Evolutionary conservation across 441 rosid genomes (phyloP).

Genomic region (Macaranga tanarius): DNA sequence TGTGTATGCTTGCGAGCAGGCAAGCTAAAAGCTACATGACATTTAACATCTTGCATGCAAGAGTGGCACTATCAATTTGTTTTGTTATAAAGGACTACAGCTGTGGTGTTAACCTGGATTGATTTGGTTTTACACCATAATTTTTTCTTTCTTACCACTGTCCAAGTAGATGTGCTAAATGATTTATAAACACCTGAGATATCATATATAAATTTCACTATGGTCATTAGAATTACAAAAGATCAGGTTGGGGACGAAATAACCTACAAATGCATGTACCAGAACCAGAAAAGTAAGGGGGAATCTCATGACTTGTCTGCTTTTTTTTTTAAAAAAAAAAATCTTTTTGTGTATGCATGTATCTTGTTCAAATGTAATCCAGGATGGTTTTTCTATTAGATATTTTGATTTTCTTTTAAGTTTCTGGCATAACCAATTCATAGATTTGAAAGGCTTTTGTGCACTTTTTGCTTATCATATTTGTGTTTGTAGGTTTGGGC

Average conservation of each 20-base stretch:
- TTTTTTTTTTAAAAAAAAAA: background rate
- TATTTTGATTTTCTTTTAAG: background rate
- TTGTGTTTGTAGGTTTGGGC: constrained; percentile 76
- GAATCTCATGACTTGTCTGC: background rate
- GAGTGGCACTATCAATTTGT: background rate
- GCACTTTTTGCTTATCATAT: constrained; percentile 19
- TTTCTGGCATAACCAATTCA: background rate
- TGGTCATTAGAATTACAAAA: background rate
- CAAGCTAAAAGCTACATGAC: constrained; percentile 2
- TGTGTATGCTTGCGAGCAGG: background rate
- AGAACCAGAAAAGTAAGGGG: background rate
- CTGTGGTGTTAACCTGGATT: background rate
- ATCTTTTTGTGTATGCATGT: background rate
- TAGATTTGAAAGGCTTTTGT: constrained; percentile 2
- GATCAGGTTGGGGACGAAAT: background rate
- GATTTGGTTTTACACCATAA: background rate
- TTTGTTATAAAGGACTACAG: background rate
- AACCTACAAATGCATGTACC: background rate
- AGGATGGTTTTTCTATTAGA: background rate
- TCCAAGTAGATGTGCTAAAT: background rate
- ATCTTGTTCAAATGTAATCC: background rate
- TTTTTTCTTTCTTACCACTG: background rate
- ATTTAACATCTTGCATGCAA: background rate
- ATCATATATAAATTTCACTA: background rate
- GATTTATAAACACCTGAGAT: background rate